phyloP scores from a whole-genome alignment of 2,329 filamentous ascomycete species.

The Bipolaris cookei region DNA sequence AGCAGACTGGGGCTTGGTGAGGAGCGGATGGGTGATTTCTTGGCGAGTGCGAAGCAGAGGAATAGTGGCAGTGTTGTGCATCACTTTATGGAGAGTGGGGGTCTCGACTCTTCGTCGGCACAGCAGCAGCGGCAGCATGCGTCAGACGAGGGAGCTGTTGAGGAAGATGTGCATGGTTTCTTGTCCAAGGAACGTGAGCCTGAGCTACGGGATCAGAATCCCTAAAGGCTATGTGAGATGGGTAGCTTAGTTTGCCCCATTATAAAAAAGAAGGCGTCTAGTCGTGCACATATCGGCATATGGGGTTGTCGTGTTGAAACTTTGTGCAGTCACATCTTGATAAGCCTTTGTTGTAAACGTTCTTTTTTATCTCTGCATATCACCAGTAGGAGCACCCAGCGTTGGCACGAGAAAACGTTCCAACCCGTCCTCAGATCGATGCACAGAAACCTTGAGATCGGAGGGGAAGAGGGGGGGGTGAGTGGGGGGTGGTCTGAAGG shows the following conservation, averaged over 20 bases:
- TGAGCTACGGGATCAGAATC: not conserved
- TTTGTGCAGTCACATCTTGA: too few relatives aligned
- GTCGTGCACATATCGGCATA: too few relatives aligned
- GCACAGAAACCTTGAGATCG: too few relatives aligned
- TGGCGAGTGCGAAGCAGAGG: not conserved
- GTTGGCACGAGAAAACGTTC: too few relatives aligned
- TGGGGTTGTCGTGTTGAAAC: too few relatives aligned
- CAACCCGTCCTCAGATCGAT: too few relatives aligned
- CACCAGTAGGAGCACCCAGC: too few relatives aligned
- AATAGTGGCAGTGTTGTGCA: not conserved
- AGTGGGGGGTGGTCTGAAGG: too few relatives aligned
- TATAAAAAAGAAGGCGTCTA: not conserved
- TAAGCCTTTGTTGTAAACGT: too few relatives aligned
- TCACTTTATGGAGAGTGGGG: not conserved
- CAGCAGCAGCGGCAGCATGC: not conserved
- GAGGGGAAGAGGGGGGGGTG: too few relatives aligned
- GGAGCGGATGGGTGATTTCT: constrained; percentile 17
- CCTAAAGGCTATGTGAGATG: not conserved
- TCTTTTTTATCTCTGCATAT: too few relatives aligned
- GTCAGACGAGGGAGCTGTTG: not conserved
- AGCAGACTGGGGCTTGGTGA: constrained; percentile 18
- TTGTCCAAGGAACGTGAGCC: not conserved
- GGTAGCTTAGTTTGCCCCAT: not conserved
- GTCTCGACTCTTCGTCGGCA: not conserved
- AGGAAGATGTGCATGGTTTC: not conserved